Percentiles rank a stretch among this genome's conserved stretches.
phyloP scores from a whole-genome alignment of 2,329 filamentous ascomycete species.

The Blastomyces emzantsi region DNA sequence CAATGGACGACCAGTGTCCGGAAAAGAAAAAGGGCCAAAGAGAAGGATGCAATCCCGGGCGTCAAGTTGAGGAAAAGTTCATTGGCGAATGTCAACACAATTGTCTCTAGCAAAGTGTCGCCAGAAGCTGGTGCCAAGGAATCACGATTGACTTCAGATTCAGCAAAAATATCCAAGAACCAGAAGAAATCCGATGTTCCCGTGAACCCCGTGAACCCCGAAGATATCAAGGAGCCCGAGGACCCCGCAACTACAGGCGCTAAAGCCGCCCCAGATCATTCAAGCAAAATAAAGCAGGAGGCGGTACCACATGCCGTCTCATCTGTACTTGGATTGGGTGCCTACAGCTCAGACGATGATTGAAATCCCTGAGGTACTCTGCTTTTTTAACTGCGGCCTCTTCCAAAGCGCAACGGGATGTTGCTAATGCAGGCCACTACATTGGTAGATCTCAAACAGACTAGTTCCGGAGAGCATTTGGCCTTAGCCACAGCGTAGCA shows the following conservation, averaged over 20 bases:
- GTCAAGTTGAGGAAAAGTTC: slow-evolving; percentile 38
- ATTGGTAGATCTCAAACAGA: not conserved
- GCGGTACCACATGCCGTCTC: slow-evolving; percentile 18
- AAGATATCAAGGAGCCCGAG: slow-evolving; percentile 1
- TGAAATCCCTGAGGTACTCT: slow-evolving; percentile 15
- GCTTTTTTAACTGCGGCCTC: not conserved
- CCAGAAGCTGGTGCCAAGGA: not conserved
- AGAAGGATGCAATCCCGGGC: slow-evolving; percentile 31
- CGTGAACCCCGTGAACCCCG: not conserved
- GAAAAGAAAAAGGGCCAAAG: slow-evolving; percentile 46
- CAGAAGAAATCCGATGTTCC: not conserved
- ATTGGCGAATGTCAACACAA: slow-evolving; percentile 16
- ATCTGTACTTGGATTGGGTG: slow-evolving; percentile 28
- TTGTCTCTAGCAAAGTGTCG: not conserved
- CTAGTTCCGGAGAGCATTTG: not conserved
- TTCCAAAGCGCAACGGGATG: not conserved
- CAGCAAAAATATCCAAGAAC: not conserved
- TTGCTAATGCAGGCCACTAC: not conserved
- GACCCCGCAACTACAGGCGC: not conserved
- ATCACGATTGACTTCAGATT: not conserved
- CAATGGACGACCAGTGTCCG: slow-evolving; percentile 43
- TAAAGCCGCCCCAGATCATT: slow-evolving; percentile 6
- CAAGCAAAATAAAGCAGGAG: slow-evolving; percentile 11
- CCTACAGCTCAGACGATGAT: slow-evolving; percentile 36
- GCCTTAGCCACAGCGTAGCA: not conserved